Evolutionary conservation across 108 stramenopile species (phyloP).

Genomic region (Heterococcus sp.): DNA sequence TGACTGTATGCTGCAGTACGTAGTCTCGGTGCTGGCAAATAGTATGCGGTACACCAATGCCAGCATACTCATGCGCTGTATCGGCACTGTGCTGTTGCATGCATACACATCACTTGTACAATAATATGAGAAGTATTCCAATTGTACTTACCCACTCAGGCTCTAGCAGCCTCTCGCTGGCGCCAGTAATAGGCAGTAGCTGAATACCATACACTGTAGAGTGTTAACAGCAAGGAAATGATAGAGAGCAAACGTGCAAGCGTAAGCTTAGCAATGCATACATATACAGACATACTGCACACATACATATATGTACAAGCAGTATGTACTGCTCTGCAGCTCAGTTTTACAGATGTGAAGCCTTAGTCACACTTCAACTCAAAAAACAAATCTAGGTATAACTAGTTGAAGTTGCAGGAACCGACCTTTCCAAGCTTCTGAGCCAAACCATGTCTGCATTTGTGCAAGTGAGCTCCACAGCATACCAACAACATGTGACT

Average conservation of each 20-base stretch:
- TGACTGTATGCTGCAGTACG: no score
- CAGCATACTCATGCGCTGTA: no score
- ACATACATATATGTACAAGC: background rate
- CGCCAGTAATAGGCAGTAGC: constrained; percentile 75
- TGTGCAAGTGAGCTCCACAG: constrained; percentile 63
- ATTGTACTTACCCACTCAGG: constrained; percentile 65
- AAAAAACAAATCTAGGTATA: background rate
- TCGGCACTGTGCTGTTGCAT: no score
- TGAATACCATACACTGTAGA: constrained; percentile 82
- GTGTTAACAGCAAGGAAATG: background rate
- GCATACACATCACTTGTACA: background rate
- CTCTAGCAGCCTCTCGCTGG: constrained; percentile 75
- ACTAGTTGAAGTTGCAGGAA: constrained; percentile 22
- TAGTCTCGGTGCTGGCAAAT: background rate
- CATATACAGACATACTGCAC: background rate
- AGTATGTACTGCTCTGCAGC: no score
- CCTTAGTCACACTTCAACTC: no score
- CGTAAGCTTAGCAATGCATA: no score
- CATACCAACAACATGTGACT: constrained; percentile 62
- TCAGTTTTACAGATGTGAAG: no score
- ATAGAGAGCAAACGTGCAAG: no score
- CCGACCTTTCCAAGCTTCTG: constrained; percentile 52
- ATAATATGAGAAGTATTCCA: background rate
- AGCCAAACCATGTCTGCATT: constrained; percentile 69
- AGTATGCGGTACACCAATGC: no score